Evolutionary conservation across 2,329 filamentous ascomycete genomes (phyloP), one percentile per base, ranked within the genome.

Genomic region (Cladophialophora immunda): DNA sequence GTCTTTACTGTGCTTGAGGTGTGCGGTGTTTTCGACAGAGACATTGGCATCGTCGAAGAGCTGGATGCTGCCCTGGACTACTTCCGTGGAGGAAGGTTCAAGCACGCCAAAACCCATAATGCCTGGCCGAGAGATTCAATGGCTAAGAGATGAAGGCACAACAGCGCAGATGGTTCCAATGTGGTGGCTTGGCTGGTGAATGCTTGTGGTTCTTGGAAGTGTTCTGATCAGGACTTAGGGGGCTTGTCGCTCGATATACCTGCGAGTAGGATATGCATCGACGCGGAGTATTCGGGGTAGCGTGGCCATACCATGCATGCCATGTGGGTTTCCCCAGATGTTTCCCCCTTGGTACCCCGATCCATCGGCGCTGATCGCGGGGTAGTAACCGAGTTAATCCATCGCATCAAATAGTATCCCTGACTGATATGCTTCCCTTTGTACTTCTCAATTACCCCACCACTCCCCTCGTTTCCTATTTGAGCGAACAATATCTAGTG

Each of bases 1-100:
- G 76, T 97, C 90, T 34, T 58, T 58, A 17, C 19, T 58, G 55
- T 64, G 62, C 29, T 64, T 64, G 38, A 64, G 62, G 32, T 64
- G 62, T 1, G 55, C 53, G n/a, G 62, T 64, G 17, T 54, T 59
- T 17, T 64, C 62, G 27, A n/a, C 32, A 15, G 55, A 54, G 15
- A 38, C n/a, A 25, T 54, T 58, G 9, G 34, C 8, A 29, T 64
- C 56, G 34, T 64, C 62, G 45, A 59, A 64, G 11, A 64, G 54
- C 8, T 64, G 62, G 34, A 64, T 59, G 41, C 41, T 64, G 22
- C 62, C 62, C 27, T 64, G 62, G 7, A 64, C 62, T 4, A 64
- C 62, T 32, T 53, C 41, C n/a, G 32, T 59, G 30, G 54, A 29
- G 55, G 55, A 41, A 4, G 55, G 55, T 25, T 64, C 62, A 9